These are phyloP conservation scores for Phytophthora lateralis DNA, from an alignment of 352 stramenopile genomes.

Conservation along the genomic window DNA sequence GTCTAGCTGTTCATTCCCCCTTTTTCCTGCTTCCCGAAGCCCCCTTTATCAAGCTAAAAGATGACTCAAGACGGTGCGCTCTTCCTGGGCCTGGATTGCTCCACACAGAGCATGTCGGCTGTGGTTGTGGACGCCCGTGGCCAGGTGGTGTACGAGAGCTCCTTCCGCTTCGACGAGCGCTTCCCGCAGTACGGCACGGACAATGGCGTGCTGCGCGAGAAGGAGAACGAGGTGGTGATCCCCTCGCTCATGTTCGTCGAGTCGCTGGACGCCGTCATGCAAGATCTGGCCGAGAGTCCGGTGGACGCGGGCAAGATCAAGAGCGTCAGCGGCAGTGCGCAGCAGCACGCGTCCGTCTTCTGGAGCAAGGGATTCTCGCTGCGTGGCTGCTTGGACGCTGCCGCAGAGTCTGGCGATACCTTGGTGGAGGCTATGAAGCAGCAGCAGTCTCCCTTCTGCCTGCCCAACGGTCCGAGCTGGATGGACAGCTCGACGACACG, in stretches of 20 bases:
- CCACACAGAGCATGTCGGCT: slow-evolving; percentile 85
- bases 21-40: slow-evolving; percentile 14
- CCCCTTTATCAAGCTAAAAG: not conserved
- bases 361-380: slow-evolving; percentile 68
- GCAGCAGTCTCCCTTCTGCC: slow-evolving; percentile 48
- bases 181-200: slow-evolving; percentile 69
- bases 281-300: slow-evolving; percentile 36
- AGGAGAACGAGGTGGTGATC: slow-evolving; percentile 59
- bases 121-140: slow-evolving; percentile 55
- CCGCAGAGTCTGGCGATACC: slow-evolving; percentile 12
- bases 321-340: slow-evolving; percentile 73
- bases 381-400: slow-evolving; percentile 34
- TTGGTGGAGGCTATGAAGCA: slow-evolving; percentile 32
- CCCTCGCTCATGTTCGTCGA: slow-evolving; percentile 85
- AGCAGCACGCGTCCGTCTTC: slow-evolving; percentile 86
- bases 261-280: slow-evolving; percentile 71
- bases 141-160: slow-evolving; percentile 52
- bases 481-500: slow-evolving; percentile 81
- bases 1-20: slow-evolving; percentile 17
- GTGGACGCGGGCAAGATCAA: slow-evolving; percentile 54
- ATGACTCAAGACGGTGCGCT: slow-evolving; percentile 36
- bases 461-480: slow-evolving; percentile 79
- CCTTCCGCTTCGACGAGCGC: slow-evolving; percentile 73
- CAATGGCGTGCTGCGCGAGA: slow-evolving; percentile 68
- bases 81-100: slow-evolving; percentile 81